Conservation (phyloP, 139 green algal species). For the Limnomonas spitsbergensis region DNA sequence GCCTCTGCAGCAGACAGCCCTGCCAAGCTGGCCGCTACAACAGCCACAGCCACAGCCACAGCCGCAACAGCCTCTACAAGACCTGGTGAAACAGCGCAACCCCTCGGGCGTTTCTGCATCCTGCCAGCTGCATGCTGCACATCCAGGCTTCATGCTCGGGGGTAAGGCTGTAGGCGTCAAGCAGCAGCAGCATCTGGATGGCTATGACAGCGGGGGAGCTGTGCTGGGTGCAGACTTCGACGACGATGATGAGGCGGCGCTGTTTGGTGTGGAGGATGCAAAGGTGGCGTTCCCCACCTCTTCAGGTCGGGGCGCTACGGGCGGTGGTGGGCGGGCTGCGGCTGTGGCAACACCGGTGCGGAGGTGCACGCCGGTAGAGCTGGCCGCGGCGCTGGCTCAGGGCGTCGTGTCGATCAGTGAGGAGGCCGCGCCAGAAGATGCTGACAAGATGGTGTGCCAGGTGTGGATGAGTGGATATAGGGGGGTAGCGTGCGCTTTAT, state of each 20-base stretch:
- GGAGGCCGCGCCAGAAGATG: background rate
- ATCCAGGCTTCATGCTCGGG: background rate
- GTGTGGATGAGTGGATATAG: background rate
- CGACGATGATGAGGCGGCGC: too few relatives aligned
- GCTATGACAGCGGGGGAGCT: too few relatives aligned
- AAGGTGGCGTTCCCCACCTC: too few relatives aligned
- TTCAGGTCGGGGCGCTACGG: background rate
- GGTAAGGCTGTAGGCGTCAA: background rate
- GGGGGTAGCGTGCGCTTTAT: background rate
- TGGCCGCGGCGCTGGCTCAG: background rate
- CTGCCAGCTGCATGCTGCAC: background rate
- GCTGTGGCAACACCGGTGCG: background rate
- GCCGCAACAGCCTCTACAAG: too few relatives aligned
- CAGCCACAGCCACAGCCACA: too few relatives aligned
- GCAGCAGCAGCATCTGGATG: conserved; percentile 9
- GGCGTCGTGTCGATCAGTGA: background rate
- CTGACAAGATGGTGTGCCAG: conserved; percentile 1
- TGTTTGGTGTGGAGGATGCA: too few relatives aligned
- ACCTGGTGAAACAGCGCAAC: too few relatives aligned
- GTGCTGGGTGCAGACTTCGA: too few relatives aligned
- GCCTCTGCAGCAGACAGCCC: too few relatives aligned
- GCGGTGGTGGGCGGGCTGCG: background rate
- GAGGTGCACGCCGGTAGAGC: background rate
- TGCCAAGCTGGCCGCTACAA: too few relatives aligned
- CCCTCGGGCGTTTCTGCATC: background rate